Percentiles rank a stretch among this genome's conserved stretches.
phyloP scores from a whole-genome alignment of 306 rosid species.

The Medicago truncatula region DNA sequence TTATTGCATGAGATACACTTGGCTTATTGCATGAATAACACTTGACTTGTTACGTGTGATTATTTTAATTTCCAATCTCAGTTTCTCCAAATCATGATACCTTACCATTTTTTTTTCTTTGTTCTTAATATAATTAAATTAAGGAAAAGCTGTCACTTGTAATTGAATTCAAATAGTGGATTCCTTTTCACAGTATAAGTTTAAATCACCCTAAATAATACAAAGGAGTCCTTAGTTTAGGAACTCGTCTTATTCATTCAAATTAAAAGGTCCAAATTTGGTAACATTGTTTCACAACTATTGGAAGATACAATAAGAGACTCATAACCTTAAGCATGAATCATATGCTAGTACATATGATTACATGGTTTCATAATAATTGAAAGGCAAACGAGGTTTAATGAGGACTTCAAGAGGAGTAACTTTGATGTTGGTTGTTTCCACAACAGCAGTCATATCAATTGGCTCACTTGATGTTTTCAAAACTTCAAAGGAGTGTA shows the following conservation, averaged over 20 bases:
- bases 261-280: background rate
- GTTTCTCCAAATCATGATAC: too few relatives aligned
- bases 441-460: conserved; percentile 23
- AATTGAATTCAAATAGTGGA: too few relatives aligned
- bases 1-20: too few relatives aligned
- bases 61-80: too few relatives aligned
- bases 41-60: background rate
- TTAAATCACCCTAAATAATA: background rate
- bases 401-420: conserved; percentile 36
- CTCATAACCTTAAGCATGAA: background rate
- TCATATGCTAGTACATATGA: background rate
- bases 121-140: too few relatives aligned
- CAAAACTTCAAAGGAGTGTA: conserved; percentile 17
- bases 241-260: background rate
- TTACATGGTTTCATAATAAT: conserved; percentile 23
- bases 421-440: conserved; percentile 35
- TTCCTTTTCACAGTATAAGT: too few relatives aligned
- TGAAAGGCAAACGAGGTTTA: conserved; percentile 30
- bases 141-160: too few relatives aligned
- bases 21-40: background rate
- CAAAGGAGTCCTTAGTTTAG: background rate
- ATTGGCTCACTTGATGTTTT: conserved; percentile 10
- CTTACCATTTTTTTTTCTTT: too few relatives aligned
- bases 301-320: background rate
- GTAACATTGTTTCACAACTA: background rate